These are phyloP conservation scores for Raphanus hybrid DNA, from an alignment of 441 rosid genomes.

Conservation along the genomic window DNA sequence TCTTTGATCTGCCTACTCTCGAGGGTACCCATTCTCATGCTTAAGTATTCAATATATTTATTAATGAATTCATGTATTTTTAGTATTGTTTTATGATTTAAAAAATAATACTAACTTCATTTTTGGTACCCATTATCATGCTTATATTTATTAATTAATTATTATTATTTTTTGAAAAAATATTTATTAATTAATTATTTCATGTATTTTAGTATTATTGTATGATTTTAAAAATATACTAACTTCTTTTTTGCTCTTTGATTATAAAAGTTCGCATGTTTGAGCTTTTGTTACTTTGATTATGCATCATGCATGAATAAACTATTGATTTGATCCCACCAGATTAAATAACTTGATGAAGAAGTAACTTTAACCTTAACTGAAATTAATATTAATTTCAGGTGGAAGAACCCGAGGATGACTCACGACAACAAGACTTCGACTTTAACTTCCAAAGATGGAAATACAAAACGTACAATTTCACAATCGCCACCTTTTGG, in stretches of 20 bases:
- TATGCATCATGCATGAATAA: conserved; percentile 3
- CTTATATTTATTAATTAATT: background rate
- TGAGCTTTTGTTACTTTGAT: background rate
- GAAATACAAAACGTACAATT: conserved; percentile 53
- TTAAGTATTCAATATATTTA: background rate
- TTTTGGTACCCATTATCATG: conserved; percentile 38
- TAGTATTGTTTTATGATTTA: background rate
- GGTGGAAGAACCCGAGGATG: conserved; percentile 68
- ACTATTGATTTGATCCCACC: background rate
- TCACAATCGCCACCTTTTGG: conserved; percentile 56
- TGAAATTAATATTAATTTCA: conserved; percentile 23
- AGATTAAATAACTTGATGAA: background rate
- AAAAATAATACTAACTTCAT: too few relatives aligned
- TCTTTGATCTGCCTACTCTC: conserved; percentile 72
- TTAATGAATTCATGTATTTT: background rate
- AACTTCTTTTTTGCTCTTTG: too few relatives aligned
- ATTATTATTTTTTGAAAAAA: too few relatives aligned
- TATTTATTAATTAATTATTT: background rate
- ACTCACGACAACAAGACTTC: conserved; percentile 49
- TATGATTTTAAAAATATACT: background rate
- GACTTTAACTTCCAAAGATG: conserved; percentile 57
- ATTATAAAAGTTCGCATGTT: background rate
- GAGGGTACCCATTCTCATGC: conserved; percentile 45
- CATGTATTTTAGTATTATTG: background rate
- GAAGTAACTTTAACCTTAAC: background rate